Base-by-base conservation (phyloP, 345 rosid species). In the Erodium maritimum region DNA sequence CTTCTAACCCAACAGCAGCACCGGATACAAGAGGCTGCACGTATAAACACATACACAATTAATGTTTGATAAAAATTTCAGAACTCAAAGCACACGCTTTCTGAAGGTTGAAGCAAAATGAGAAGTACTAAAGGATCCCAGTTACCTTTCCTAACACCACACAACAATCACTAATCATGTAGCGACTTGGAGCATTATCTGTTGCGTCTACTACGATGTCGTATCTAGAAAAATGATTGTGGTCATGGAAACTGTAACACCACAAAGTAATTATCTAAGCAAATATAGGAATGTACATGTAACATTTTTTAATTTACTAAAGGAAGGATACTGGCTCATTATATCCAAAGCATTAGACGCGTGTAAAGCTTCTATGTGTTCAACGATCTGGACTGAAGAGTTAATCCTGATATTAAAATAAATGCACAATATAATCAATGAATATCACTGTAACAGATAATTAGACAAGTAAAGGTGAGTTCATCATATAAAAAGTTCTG, bases 111-210 rank as follows among this genome's bases (percentile, higher is more conserved):
- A 65, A 33, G 18, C 4, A 25, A 56, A 10, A 53, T 46, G 54
- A 55, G 33, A 18, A 17, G 34, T 50, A 45, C 8, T 14, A 34
- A 29, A 6, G 50, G 5, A 19, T 16, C 55, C n/a, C 19, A 34
- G 67, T 69, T 73, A 91, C 99, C 96, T 86, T 93, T 52, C 95
- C 89, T 70, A 85, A 65, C 67, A 93, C 78, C 56, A 86, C 95
- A 59, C 99, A 93, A 59, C 96, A 93, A 83, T 93, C 96, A 66
- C 85, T 89, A 69, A 89, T 93, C 95, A 89, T 80, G 80, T 93
- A 93, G 55, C 95, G 95, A 59, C 99, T 89, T 50, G 99, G 96
- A 50, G 96, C 88, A 76, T 89, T 93, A 67, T 93, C 98, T 0
- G 95, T 91, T 59, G 95, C 98, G 73, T 91, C 98, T 19, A 91